These are phyloP conservation scores for Aspergillus egyptiacus DNA, from an alignment of 495 filamentous ascomycete species.

Conservation along the genomic window DNA sequence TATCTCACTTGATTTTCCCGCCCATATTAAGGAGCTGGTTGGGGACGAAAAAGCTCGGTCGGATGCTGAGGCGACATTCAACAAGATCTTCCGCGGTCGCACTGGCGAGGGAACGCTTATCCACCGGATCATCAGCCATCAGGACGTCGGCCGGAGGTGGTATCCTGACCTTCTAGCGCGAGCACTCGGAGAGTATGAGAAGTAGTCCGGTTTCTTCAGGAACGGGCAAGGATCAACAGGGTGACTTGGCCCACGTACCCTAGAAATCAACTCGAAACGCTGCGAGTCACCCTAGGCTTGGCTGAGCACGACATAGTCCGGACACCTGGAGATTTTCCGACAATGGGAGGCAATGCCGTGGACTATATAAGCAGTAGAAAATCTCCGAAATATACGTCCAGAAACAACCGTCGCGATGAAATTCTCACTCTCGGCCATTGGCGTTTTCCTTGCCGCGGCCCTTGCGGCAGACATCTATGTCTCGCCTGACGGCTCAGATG, in stretches of 20 bases:
- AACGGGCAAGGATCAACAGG: background rate
- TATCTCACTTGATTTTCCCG: constrained; percentile 63
- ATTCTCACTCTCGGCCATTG: background rate
- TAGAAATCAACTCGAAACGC: constrained; percentile 4
- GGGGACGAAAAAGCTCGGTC: constrained; percentile 37
- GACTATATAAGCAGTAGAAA: background rate
- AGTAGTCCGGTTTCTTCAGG: background rate
- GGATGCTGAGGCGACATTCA: constrained; percentile 42
- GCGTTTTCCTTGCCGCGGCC: background rate
- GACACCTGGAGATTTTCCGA: constrained; percentile 7
- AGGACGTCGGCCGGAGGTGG: constrained; percentile 80
- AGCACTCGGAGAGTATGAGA: constrained; percentile 27
- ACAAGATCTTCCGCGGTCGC: constrained; percentile 43
- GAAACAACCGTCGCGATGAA: background rate
- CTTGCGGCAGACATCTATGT: constrained; percentile 18
- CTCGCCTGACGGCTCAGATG: constrained; percentile 15
- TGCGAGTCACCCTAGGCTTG: constrained; percentile 2
- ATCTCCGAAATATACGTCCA: background rate
- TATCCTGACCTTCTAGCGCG: constrained; percentile 59
- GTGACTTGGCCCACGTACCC: background rate
- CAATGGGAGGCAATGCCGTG: constrained; percentile 7
- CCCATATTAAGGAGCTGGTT: constrained; percentile 47
- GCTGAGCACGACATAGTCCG: constrained; percentile 12
- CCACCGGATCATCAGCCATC: constrained; percentile 82
- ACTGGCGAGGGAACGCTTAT: constrained; percentile 78